Percentiles rank a stretch among this genome's conserved stretches.
Conservation (phyloP, 257 asterid species). For the Fraxinus cuspidata region DNA sequence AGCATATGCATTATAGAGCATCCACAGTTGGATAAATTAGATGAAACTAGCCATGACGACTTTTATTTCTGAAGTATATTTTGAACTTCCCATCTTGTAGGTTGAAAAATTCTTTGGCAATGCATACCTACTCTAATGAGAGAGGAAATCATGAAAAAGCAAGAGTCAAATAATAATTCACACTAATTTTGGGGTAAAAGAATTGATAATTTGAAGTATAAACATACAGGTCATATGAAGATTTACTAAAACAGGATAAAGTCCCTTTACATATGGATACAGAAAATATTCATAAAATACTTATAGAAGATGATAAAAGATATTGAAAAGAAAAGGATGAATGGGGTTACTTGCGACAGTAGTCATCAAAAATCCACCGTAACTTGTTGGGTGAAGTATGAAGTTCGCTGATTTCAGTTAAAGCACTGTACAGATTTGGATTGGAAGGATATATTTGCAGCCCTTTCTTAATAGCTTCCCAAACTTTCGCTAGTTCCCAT, state of each 20-base stretch:
- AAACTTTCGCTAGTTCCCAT: constrained; percentile 53
- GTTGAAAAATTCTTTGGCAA: background rate
- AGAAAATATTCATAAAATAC: background rate
- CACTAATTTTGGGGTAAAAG: background rate
- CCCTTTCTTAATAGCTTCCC: constrained; percentile 74
- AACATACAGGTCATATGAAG: background rate
- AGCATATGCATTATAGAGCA: background rate
- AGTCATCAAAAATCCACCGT: constrained; percentile 76
- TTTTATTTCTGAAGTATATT: background rate
- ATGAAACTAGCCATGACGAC: background rate
- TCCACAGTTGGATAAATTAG: background rate
- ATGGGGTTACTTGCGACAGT: constrained; percentile 52
- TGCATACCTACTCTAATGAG: background rate
- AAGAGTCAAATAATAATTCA: background rate
- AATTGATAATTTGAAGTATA: background rate
- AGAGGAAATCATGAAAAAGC: background rate
- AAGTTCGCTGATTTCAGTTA: constrained; percentile 67
- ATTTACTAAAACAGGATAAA: background rate
- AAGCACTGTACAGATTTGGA: constrained; percentile 54
- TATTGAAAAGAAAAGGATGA: constrained; percentile 4
- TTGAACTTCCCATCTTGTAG: background rate
- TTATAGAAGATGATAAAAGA: background rate
- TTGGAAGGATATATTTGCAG: constrained; percentile 75
- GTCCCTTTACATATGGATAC: background rate
- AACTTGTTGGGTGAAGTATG: constrained; percentile 76